Conservation (phyloP, 192 early-diverging fungal genomes). For the Coemansia umbellata region DNA sequence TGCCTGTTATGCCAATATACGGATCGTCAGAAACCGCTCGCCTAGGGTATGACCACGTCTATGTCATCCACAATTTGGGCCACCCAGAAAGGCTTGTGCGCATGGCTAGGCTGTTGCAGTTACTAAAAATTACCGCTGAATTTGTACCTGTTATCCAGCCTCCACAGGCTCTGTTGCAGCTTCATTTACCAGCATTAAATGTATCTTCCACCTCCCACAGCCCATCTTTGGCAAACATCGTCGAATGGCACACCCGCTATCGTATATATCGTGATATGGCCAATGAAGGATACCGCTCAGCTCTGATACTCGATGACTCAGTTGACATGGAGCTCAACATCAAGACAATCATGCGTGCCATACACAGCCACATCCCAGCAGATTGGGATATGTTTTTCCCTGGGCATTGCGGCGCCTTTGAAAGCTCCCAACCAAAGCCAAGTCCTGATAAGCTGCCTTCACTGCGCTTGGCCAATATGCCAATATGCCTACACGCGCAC, state of each 20-base stretch:
- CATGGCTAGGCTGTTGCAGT: constrained; percentile 19
- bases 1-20: constrained; percentile 15
- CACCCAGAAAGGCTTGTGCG: constrained; percentile 9
- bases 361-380: constrained; percentile 14
- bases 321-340: constrained; percentile 41
- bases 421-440: constrained; percentile 10
- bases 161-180: not conserved
- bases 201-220: not conserved
- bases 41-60: constrained; percentile 32
- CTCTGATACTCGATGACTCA: constrained; percentile 33
- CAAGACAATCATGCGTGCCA: constrained; percentile 11
- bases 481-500: constrained; percentile 31
- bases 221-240: not conserved
- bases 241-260: constrained; percentile 16
- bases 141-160: constrained; percentile 23
- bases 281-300: constrained; percentile 8
- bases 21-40: constrained; percentile 4
- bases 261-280: constrained; percentile 23
- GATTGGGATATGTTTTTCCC: constrained; percentile 45
- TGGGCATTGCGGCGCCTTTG: constrained; percentile 32
- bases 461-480: constrained; percentile 27
- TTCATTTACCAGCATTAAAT: not conserved
- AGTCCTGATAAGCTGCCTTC: not conserved
- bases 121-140: constrained; percentile 23
- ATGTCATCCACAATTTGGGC: constrained; percentile 21